Conservation (phyloP, 192 early-diverging fungal genomes). For the Podila verticillata region DNA sequence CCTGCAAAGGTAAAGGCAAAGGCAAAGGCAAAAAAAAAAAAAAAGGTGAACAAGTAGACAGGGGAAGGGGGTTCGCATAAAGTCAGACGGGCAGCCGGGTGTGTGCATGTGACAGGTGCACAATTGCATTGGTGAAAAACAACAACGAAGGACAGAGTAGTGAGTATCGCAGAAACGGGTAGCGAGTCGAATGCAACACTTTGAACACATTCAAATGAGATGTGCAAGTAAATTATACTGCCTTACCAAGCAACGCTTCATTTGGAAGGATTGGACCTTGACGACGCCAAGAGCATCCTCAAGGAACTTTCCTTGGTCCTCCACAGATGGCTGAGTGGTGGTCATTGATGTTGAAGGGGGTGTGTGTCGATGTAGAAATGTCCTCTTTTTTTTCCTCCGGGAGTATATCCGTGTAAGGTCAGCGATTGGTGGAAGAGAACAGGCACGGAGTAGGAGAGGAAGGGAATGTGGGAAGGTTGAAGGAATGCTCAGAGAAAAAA, state of each 20-base stretch:
- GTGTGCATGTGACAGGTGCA: not conserved
- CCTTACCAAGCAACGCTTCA: constrained; percentile 92
- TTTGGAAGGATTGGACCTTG: constrained; percentile 94
- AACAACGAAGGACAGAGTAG: not conserved
- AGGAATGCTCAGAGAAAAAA: too few relatives aligned
- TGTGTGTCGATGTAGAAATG: not conserved
- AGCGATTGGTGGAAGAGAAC: too few relatives aligned
- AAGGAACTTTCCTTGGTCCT: constrained; percentile 91
- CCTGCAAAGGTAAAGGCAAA: constrained; percentile 61
- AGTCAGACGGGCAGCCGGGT: not conserved
- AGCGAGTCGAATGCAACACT: not conserved
- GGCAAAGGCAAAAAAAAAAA: too few relatives aligned
- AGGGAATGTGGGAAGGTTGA: too few relatives aligned
- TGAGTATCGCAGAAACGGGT: not conserved
- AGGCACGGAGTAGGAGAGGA: too few relatives aligned
- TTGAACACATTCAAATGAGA: too few relatives aligned
- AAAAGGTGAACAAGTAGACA: not conserved
- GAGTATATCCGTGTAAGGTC: too few relatives aligned
- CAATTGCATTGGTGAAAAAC: not conserved
- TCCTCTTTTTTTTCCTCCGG: not conserved
- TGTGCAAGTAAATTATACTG: not conserved
- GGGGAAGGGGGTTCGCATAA: not conserved
- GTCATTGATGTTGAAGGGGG: constrained; percentile 20
- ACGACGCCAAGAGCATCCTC: constrained; percentile 94
- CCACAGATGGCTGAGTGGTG: constrained; percentile 57